Evolutionary conservation across 2,329 filamentous ascomycete genomes (phyloP).

Genomic region (Colletotrichum tropicale): DNA sequence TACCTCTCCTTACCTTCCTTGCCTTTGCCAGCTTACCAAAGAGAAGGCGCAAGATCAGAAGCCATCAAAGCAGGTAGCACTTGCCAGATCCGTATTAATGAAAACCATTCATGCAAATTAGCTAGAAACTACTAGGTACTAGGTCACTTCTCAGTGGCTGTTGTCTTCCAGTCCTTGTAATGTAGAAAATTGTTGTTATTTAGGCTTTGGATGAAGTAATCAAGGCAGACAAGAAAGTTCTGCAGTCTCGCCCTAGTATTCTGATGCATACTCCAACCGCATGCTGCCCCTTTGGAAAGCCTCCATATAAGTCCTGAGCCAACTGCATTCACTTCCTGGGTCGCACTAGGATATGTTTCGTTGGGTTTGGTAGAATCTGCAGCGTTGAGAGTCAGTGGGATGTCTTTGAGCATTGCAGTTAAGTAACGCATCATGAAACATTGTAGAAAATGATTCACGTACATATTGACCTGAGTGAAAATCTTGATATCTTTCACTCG

Average conservation of each 20-base stretch:
- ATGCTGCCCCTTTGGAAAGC: neutral
- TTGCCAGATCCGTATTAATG: neutral
- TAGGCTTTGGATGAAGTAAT: neutral
- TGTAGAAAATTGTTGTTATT: neutral
- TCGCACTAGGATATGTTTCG: neutral
- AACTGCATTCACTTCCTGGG: neutral
- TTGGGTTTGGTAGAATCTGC: neutral
- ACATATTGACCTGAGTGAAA: conserved; percentile 13
- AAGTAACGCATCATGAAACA: neutral
- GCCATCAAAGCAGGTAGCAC: neutral
- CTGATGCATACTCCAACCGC: neutral
- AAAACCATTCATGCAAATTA: neutral
- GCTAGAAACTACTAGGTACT: neutral
- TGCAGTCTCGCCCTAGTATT: neutral
- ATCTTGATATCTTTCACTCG: conserved; percentile 5
- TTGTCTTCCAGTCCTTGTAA: neutral
- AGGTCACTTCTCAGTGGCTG: no score
- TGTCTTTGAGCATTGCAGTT: neutral
- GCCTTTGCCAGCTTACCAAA: neutral
- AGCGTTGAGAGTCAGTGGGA: neutral
- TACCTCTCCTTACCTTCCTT: neutral
- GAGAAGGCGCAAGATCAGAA: neutral
- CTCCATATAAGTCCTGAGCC: neutral
- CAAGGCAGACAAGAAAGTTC: neutral
- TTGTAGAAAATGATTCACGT: neutral